A percentile compares a stretch with the other conserved stretches of the same genome.
These are phyloP conservation scores for Hirschioporus abietinus DNA, from an alignment of 768 basidiomycete genomes.

Conservation along the genomic window DNA sequence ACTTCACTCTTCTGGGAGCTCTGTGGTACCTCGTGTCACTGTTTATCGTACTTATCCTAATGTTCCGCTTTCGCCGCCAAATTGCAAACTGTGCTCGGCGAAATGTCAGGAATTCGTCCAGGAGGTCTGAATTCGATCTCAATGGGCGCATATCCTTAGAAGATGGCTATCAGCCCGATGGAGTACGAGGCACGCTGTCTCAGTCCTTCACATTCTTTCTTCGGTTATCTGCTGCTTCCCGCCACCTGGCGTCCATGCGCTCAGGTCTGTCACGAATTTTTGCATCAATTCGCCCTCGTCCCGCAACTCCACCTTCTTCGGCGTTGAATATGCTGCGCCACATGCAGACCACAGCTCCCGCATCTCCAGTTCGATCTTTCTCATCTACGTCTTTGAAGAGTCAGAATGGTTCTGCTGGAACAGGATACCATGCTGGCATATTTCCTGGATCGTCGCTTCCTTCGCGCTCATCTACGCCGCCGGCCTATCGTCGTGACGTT, in stretches of 20 bases:
- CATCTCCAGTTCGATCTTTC: slow-evolving; percentile 3
- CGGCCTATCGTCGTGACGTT: slow-evolving; percentile 4
- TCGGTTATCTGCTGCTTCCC: background rate
- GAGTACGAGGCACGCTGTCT: background rate
- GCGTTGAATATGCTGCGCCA: slow-evolving; percentile 8
- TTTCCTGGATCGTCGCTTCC: slow-evolving; percentile 7
- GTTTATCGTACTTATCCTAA: slow-evolving; percentile 36
- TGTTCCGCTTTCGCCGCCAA: slow-evolving; percentile 54
- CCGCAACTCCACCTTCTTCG: slow-evolving; percentile 4
- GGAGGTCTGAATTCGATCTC: slow-evolving; percentile 15
- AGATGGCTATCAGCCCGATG: background rate
- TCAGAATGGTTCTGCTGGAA: background rate
- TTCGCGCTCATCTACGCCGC: background rate
- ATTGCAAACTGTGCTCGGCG: slow-evolving; percentile 40
- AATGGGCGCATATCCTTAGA: background rate
- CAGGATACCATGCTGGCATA: background rate
- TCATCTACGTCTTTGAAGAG: background rate
- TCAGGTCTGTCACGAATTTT: slow-evolving; percentile 6
- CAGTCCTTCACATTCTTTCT: background rate
- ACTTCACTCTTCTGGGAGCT: slow-evolving; percentile 66
- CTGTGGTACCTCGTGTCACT: slow-evolving; percentile 47
- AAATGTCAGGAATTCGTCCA: slow-evolving; percentile 38
- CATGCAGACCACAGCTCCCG: background rate
- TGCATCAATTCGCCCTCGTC: slow-evolving; percentile 2
- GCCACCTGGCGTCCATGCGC: background rate